Base-by-base conservation (phyloP, 163 green algal genomes). In the Smithsoniella earleae region DNA sequence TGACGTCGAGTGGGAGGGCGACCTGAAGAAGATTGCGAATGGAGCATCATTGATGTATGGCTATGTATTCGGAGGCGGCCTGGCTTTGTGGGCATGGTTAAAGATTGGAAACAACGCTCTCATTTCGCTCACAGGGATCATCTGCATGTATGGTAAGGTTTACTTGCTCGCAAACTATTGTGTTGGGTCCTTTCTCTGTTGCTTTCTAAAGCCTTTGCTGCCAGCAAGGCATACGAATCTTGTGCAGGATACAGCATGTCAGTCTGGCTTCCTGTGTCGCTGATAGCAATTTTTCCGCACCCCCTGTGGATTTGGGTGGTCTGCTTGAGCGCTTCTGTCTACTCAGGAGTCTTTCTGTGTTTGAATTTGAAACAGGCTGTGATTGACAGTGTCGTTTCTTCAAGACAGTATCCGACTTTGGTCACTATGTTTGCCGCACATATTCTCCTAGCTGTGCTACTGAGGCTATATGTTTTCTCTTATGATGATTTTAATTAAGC, bases 171-270 rank as follows among this genome's bases (percentile, higher is more conserved):
- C 25, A 1, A 45, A 40, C 20, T 40, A 6, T 22, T 28, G 52
- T 28, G 40, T 49, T 13, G 13, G 40, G 40, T 49, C 10, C 40
- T 49, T 13, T 22, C 10, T 49, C 40, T 49, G 40, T 22, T 10
- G 40, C 40, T 49, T 10, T 49, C 10, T 49, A 13, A 49, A 13
- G n/a, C n/a, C n/a, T n/a, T n/a, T n/a, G n/a, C n/a, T n/a, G n/a
- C n/a, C n/a, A n/a, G n/a, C n/a, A n/a, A n/a, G n/a, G n/a, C n/a
- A n/a, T n/a, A n/a, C n/a, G n/a, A n/a, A n/a, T 18, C 18, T 54
- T 6, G 58, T 69, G 58, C 58, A 69, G 58, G 58, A 36, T 69
- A 69, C 58, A 69, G 58, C 25, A 69, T 69, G 58, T 30, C 58
- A 34, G 43, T 69, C 58, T 69, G 58, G 58, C 25, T 69, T 5